Percentiles rank a stretch among this genome's conserved stretches.
phyloP scores from a whole-genome alignment of 208 protist genomes.

The Acanthamoeba castellanii region DNA sequence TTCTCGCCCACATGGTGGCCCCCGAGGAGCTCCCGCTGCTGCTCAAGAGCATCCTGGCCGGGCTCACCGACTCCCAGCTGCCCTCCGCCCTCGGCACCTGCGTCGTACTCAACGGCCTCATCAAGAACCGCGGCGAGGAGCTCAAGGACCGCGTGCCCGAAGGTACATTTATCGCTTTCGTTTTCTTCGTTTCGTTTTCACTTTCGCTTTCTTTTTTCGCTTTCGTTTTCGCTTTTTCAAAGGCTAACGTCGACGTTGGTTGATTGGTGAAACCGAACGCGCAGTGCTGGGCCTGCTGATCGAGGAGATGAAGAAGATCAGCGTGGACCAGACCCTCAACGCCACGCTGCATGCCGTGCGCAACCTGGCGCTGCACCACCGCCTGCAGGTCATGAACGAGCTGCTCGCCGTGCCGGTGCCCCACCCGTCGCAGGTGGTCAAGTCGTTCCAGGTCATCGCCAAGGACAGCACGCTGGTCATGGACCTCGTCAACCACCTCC shows the following conservation, averaged over 20 bases:
- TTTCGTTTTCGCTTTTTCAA: neutral
- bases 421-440: constrained; percentile 71
- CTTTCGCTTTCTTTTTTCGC: neutral
- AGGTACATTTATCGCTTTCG: neutral
- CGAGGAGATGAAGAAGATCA: constrained; percentile 76
- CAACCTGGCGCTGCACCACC: constrained; percentile 81
- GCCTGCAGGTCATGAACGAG: constrained; percentile 72
- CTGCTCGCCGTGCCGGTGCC: constrained; percentile 80
- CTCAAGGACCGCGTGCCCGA: constrained; percentile 5
- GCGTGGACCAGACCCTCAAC: constrained; percentile 78
- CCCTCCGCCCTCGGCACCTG: constrained; percentile 79
- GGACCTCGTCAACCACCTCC: constrained; percentile 73
- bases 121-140: constrained; percentile 49
- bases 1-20: constrained; percentile 33
- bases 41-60: constrained; percentile 74
- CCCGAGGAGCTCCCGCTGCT: constrained; percentile 75
- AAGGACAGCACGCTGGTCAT: constrained; percentile 76
- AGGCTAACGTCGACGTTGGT: neutral
- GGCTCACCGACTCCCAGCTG: constrained; percentile 75
- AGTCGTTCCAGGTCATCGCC: constrained; percentile 73
- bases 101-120: constrained; percentile 81
- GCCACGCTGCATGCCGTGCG: constrained; percentile 81
- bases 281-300: constrained; percentile 65
- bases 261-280: constrained; percentile 1
- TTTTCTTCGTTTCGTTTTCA: neutral